Evolutionary conservation across 2,329 filamentous ascomycete genomes (phyloP).

Genomic region (Knoxdaviesia capensis): DNA sequence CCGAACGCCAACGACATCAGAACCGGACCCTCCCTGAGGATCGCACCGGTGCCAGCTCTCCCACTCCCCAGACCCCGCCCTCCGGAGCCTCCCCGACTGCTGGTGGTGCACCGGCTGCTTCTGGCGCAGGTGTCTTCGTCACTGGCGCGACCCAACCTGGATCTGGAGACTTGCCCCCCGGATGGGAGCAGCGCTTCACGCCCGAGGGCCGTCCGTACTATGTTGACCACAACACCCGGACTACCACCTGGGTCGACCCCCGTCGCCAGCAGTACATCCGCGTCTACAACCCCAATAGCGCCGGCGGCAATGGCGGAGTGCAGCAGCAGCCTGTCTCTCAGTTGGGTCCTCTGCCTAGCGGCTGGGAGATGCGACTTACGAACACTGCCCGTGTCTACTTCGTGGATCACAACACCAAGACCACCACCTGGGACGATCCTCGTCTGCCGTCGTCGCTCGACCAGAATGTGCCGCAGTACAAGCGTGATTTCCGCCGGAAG

Average conservation of each 20-base stretch:
- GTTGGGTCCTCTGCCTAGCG: constrained; percentile 81
- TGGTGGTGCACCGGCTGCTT: constrained; percentile 11
- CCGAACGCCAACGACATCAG: constrained; percentile 83
- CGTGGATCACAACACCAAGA: constrained; percentile 98
- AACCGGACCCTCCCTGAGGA: constrained; percentile 93
- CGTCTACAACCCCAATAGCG: constrained; percentile 85
- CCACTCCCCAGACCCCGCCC: constrained; percentile 43
- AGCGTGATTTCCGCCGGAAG: constrained; percentile 95
- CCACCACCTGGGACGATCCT: constrained; percentile 96
- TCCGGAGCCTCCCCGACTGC: constrained; percentile 14
- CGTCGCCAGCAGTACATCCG: constrained; percentile 94
- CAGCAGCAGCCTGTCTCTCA: constrained; percentile 97
- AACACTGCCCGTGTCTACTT: constrained; percentile 98
- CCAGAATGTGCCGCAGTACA: constrained; percentile 97
- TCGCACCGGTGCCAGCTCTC: constrained; percentile 80
- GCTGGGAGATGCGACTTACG: constrained; percentile 98
- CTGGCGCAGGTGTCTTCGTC: constrained; percentile 50
- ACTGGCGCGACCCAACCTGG: constrained; percentile 85
- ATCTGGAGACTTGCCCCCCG: constrained; percentile 80
- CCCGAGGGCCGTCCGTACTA: constrained; percentile 92
- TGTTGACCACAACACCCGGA: constrained; percentile 94
- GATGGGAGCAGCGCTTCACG: constrained; percentile 92
- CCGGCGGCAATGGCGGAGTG: constrained; percentile 65
- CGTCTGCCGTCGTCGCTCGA: constrained; percentile 87
- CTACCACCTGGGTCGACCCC: constrained; percentile 96